These are phyloP conservation scores for Bretziella fagacearum DNA, from an alignment of 2,329 filamentous ascomycete species.

Conservation along the genomic window DNA sequence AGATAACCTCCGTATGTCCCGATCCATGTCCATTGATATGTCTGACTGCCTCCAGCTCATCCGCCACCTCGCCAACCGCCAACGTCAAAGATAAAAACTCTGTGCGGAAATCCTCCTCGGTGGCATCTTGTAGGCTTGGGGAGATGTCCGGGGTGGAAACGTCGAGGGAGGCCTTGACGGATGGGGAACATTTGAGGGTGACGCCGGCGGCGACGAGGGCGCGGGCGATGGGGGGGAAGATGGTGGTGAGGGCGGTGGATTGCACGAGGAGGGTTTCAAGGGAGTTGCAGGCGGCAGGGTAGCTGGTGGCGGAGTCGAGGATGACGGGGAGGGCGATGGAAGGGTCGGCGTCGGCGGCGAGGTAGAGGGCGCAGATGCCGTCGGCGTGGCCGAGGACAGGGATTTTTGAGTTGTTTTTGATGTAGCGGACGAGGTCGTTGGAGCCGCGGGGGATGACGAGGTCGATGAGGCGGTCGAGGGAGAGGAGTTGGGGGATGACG, in stretches of 20 bases:
- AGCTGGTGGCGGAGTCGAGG: slow-evolving; percentile 83
- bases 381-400: slow-evolving; percentile 94
- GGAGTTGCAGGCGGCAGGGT: slow-evolving; percentile 89
- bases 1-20: slow-evolving; percentile 83
- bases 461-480: slow-evolving; percentile 74
- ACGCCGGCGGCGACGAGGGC: slow-evolving; percentile 65
- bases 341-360: slow-evolving; percentile 61
- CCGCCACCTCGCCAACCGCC: slow-evolving; percentile 62
- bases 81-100: slow-evolving; percentile 78
- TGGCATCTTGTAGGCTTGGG: slow-evolving; percentile 42
- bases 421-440: slow-evolving; percentile 76
- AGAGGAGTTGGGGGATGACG: slow-evolving; percentile 72
- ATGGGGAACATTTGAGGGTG: slow-evolving; percentile 59
- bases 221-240: slow-evolving; percentile 55
- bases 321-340: slow-evolving; percentile 58
- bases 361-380: slow-evolving; percentile 74
- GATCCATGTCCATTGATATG: slow-evolving; percentile 91
- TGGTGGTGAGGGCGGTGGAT: slow-evolving; percentile 44
- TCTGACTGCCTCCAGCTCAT: slow-evolving; percentile 52
- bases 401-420: slow-evolving; percentile 82
- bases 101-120: slow-evolving; percentile 60
- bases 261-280: slow-evolving; percentile 86
- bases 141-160: slow-evolving; percentile 24
- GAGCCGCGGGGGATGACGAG: slow-evolving; percentile 85
- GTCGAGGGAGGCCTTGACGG: slow-evolving; percentile 47